These are phyloP conservation scores for Crotalaria pallida DNA, from an alignment of 306 rosid genomes.

Conservation along the genomic window DNA sequence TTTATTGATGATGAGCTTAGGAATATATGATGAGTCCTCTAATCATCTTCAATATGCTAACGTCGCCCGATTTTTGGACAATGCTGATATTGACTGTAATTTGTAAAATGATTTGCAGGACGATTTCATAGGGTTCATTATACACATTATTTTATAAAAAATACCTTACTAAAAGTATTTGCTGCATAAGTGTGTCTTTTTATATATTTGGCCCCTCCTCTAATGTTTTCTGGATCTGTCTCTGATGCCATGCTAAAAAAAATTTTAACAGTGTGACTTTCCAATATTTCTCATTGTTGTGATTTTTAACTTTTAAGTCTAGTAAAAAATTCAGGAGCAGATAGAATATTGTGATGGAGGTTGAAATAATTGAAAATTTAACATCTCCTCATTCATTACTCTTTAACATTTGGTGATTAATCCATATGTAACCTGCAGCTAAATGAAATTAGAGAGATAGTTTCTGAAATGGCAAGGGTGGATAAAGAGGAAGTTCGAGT, in stretches of 20 bases:
- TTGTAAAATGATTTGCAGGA: not conserved
- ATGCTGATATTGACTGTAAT: not conserved
- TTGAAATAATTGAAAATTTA: slow-evolving; percentile 1
- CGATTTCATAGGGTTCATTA: no score
- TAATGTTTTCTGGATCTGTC: no score
- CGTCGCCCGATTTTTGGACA: not conserved
- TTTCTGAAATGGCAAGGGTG: slow-evolving; percentile 59
- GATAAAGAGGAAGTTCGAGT: slow-evolving; percentile 52
- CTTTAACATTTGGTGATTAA: not conserved
- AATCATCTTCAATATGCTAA: not conserved
- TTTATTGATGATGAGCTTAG: not conserved
- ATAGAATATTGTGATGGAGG: not conserved
- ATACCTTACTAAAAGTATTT: no score
- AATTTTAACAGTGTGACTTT: not conserved
- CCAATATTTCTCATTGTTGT: not conserved
- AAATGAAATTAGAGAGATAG: slow-evolving; percentile 40
- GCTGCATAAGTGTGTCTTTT: no score
- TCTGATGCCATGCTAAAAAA: not conserved
- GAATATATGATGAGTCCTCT: not conserved
- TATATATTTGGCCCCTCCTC: no score
- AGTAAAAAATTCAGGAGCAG: not conserved
- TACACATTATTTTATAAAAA: no score
- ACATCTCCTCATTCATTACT: not conserved
- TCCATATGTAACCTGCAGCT: slow-evolving; percentile 43
- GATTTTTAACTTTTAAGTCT: not conserved